Evolutionary conservation across 2,329 filamentous ascomycete genomes (phyloP), one percentile per base, ranked within the genome.

Genomic region (Madurella mycetomatis): DNA sequence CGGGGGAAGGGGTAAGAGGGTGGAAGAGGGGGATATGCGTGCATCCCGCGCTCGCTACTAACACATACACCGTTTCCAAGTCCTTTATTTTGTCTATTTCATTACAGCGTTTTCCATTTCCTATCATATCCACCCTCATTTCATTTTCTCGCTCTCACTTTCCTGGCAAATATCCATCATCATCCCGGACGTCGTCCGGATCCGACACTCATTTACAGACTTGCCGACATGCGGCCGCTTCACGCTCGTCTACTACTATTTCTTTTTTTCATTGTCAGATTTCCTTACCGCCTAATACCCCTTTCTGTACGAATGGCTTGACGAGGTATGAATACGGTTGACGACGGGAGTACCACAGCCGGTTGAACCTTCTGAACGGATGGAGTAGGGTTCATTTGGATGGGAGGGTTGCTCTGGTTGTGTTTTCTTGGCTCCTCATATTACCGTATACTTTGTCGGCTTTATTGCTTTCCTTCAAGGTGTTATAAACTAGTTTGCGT

Each of bases 241-340:
- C 16, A 37, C 3, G 1, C n/a, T 16, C 41, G n/a, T 30, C 25
- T 32, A n/a, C 30, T 16, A 17, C 25, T 3, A 9, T 34, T 46
- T 44, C 8, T 11, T 39, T 55, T 46, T 25, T 18, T 25, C 18
- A 32, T 34, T 19, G 12, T 37, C 12, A 19, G 11, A 37, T 37
- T 37, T 15, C 7, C 12, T 41, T 40, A 31, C 7, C 15, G 49
- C 41, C 30, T 51, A 53, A 53, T 56, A 53, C 42, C 50, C 40
- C 32, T 31, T 49, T 41, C 13, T 41, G 32, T 55, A 30, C 32
- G 52, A 34, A 56, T 47, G 54, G 48, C 42, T 40, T 45, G 54
- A 56, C 44, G 54, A 53, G 44, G 54, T 50, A 56, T 55, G 56
- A 60, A 48, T 49, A 58, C 39, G 58, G 51, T 53, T 53, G 25